Evolutionary conservation across 129 eudicot genomes (phyloP), one percentile per base, ranked within the genome.

Genomic region (Tanacetum coccineum): DNA sequence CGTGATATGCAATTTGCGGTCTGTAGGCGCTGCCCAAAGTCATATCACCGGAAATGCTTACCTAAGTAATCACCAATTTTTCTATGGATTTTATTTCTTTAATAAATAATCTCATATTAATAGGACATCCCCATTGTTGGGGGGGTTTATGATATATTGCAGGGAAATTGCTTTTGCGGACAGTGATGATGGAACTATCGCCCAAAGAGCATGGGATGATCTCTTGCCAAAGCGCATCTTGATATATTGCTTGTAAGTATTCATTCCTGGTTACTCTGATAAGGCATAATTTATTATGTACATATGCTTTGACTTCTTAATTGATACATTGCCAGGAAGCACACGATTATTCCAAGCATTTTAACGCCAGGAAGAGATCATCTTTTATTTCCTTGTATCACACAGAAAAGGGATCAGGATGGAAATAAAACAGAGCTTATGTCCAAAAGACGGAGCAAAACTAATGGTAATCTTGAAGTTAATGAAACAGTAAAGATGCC

Each of bases 1-100:
- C 42, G 19, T 22, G 87, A 77, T 1, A 71, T 87, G 81, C 93
- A 87, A 57, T 87, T 91, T 78, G 97, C 95, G 28, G 67, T 87
- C 14, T 87, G 95, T 64, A 82, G 97, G 74, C 93, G 97, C 64
- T 91, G 95, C 76, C 97, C 97, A 39, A 85, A 76, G 73, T 83
- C 93, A 49, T 91, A 87, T 77, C 97, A 91, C 78, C 77, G 95
- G 6, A 83, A 81, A 83, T 91, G 97, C 77, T 81, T 91, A 71
- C 97, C 97, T 71, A 81, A 71, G 97, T 91, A 60, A 68, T 51
- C 20, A 59, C 3, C 13, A 45, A 45, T 47, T 56, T 14, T 5
- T 50, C 58, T 46, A 19, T 36, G 3, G 18, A 17, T 4, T 53
- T 63, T 73, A 13, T 62, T 21, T 63, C 70, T 22, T 6, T 10